Conservation (phyloP, 768 basidiomycete species). For the Gloeophyllum trabeum region DNA sequence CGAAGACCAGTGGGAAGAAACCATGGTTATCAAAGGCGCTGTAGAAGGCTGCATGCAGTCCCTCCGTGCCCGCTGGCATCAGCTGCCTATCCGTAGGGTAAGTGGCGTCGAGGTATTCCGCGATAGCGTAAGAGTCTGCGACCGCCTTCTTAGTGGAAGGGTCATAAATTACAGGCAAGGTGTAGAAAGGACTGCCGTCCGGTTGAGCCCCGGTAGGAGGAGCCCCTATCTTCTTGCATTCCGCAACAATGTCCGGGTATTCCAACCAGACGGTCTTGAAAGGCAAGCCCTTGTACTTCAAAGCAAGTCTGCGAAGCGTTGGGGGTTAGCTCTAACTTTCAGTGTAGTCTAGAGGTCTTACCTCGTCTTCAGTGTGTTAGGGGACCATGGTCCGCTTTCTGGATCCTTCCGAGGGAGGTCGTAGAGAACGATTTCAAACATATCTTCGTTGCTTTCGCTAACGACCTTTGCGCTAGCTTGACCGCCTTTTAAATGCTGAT, state of each 20-base stretch:
- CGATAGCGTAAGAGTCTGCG: slow-evolving; percentile 20
- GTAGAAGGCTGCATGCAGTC: background rate
- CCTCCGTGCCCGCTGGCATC: slow-evolving; percentile 9
- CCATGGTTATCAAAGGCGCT: background rate
- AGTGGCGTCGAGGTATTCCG: slow-evolving; percentile 22
- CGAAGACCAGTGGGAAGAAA: background rate
- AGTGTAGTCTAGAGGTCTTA: background rate
- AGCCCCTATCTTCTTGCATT: slow-evolving; percentile 16
- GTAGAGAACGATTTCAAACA: slow-evolving; percentile 1
- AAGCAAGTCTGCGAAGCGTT: slow-evolving; percentile 14
- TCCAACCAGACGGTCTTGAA: slow-evolving; percentile 23
- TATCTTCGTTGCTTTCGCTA: too few species aligned
- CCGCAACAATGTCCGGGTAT: slow-evolving; percentile 19
- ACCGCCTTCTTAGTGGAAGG: slow-evolving; percentile 16
- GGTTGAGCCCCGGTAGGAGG: slow-evolving; percentile 7
- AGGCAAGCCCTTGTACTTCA: slow-evolving; percentile 21
- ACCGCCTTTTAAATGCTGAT: too few species aligned
- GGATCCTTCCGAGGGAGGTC: background rate
- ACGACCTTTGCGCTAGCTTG: too few species aligned
- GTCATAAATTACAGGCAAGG: slow-evolving; percentile 23
- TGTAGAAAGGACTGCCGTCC: slow-evolving; percentile 15
- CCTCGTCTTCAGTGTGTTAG: background rate
- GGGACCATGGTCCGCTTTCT: background rate
- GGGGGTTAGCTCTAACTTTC: background rate
- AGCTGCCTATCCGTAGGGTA: slow-evolving; percentile 19